Conservation (phyloP, 176 grass and related monocot genomes). For the Hordeum marinum region DNA sequence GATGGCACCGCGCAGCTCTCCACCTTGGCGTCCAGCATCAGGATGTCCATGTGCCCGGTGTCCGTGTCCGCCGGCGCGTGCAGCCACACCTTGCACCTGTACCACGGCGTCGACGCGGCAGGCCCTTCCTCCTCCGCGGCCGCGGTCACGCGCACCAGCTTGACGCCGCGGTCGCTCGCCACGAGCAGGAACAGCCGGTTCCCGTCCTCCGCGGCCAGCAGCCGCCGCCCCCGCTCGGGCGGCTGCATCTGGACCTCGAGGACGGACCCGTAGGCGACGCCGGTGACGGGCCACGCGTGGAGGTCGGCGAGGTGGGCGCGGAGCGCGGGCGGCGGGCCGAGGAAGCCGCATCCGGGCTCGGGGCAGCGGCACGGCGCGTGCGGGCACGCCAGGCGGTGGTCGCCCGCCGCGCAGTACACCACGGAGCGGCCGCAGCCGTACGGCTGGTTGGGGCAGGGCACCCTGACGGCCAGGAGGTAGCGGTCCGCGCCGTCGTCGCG, state of each 20-base stretch:
- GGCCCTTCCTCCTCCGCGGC: background rate
- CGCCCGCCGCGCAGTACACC: background rate
- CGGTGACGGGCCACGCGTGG: no score
- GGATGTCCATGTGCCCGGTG: background rate
- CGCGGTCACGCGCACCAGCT: background rate
- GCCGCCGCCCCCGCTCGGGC: background rate
- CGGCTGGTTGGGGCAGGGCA: slow-evolving; percentile 13
- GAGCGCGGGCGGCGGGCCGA: no score
- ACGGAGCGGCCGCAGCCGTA: background rate
- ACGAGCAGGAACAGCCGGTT: background rate
- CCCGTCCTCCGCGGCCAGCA: background rate
- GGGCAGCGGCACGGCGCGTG: background rate
- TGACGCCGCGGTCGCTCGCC: background rate
- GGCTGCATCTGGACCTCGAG: background rate
- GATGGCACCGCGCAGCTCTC: background rate
- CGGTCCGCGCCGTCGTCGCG: background rate
- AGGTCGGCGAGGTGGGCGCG: no score
- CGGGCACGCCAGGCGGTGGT: background rate
- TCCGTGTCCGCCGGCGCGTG: background rate
- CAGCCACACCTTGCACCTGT: slow-evolving; percentile 7
- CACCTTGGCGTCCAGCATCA: background rate
- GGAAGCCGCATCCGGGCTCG: background rate
- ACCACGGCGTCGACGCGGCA: background rate
- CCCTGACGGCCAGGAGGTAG: slow-evolving; percentile 1
- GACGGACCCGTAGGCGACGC: background rate